Base-by-base conservation (phyloP, 2,329 filamentous ascomycete species). In the Fusarium palustre region DNA sequence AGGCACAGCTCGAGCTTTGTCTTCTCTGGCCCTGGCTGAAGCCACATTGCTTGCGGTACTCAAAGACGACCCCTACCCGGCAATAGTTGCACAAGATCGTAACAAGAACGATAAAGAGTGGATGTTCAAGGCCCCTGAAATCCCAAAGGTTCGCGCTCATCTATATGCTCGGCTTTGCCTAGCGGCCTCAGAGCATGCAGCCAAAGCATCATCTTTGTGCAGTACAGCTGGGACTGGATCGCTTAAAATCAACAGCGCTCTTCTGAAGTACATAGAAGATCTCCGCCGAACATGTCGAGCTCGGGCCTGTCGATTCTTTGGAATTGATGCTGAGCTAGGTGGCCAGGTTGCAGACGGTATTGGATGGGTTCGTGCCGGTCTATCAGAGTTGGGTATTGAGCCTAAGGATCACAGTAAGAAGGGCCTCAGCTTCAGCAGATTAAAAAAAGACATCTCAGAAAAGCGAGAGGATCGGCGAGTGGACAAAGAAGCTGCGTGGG, bases 1-100 rank as follows among this genome's bases (percentile, higher is more conserved):
- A 9, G 75, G 85, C 3, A 85, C 83, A 10, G 81, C 86, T 18
- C 83, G 85, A 54, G 87, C 85, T 1, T 84, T 92, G 57, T 82
- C 87, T 5, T 86, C 85, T 13, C 84, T 97, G 5, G 89, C 93
- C 1, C 84, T 96, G 33, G 93, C 94, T 3, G 95, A 97, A 80
- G 94, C 94, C 1, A 97, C 94, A 0, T 85, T 98, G 2, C 87
- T 97, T 2, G 93, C 93, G 1, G 93, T 98, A 1, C 79, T 97
- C 50, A 98, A 98, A 74, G 95, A 98, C 76, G 96, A 99, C 75
- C 94, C 95, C 0, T 98, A 97, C 75, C 91, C 95, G 2, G 90
- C 91, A 3, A 87, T 90, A 9, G 91, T 97, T 4, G 89, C 93
- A 1, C 92, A 97, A 74, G 88, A 91, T 59, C 87, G 94, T 48